Percentiles rank a stretch among this genome's conserved stretches.
These are phyloP conservation scores for Blyttiomyces sp. DNA, from an alignment of 371 early-diverging fungal genomes.

Conservation along the genomic window DNA sequence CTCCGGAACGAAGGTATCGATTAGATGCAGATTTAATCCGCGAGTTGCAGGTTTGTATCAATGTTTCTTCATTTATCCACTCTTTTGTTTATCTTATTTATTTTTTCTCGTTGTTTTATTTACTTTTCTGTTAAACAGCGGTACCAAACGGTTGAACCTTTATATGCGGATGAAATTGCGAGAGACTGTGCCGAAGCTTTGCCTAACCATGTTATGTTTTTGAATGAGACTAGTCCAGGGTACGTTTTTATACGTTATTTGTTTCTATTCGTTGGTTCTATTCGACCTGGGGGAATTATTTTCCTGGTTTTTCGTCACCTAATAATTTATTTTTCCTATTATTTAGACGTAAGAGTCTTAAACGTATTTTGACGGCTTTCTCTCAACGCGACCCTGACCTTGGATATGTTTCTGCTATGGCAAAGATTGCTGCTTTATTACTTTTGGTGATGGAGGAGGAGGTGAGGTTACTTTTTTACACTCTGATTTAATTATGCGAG, in stretches of 20 bases:
- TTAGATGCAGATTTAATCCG: not conserved
- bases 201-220: slow-evolving; percentile 1
- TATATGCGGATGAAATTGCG: not conserved
- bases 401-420: not conserved
- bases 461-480: not conserved
- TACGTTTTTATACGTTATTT: too few species aligned
- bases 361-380: not conserved
- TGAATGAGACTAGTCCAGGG: not conserved
- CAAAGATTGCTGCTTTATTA: slow-evolving; percentile 4
- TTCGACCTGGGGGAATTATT: too few species aligned
- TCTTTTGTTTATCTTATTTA: not conserved
- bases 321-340: not conserved
- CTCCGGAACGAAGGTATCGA: not conserved
- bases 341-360: not conserved
- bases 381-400: not conserved
- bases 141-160: not conserved
- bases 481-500: not conserved
- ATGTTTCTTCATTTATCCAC: not conserved
- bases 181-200: not conserved
- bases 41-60: not conserved
- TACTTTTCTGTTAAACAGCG: not conserved
- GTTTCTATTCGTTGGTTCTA: too few species aligned
- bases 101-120: not conserved
- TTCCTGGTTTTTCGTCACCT: not conserved
- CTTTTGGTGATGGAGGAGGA: slow-evolving; percentile 12